Conservation (phyloP, 768 basidiomycete genomes). For the Auriscalpium microsporum region DNA sequence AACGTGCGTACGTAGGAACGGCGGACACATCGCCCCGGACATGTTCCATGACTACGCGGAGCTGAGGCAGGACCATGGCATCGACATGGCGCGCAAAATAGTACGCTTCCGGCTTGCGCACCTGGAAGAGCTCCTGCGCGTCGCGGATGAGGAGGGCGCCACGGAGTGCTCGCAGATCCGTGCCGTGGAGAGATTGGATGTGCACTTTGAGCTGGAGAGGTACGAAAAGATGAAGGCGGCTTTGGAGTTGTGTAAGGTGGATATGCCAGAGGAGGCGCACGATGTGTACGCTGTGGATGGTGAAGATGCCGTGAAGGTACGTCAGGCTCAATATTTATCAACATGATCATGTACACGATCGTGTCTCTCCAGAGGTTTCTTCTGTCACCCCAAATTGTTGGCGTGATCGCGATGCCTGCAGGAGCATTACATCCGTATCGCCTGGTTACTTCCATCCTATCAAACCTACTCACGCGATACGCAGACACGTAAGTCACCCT, state of each 20-base stretch:
- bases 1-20: conserved; percentile 38
- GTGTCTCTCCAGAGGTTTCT: conserved; percentile 34
- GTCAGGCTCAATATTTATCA: conserved; percentile 3
- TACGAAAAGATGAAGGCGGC: conserved; percentile 37
- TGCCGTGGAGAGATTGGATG: conserved; percentile 50
- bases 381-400: conserved; percentile 36
- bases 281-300: conserved; percentile 23
- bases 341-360: too few relatives aligned
- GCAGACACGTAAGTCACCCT: conserved; percentile 33
- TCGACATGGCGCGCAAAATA: conserved; percentile 38
- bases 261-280: conserved; percentile 42
- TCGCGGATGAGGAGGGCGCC: conserved; percentile 45
- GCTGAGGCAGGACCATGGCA: conserved; percentile 40
- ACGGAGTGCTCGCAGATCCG: conserved; percentile 48
- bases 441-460: conserved; percentile 51
- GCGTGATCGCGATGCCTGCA: conserved; percentile 44
- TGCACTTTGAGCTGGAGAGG: conserved; percentile 34
- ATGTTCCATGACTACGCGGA: conserved; percentile 49
- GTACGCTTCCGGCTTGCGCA: conserved; percentile 60
- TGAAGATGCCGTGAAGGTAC: conserved; percentile 27
- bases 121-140: conserved; percentile 35
- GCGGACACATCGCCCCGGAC: conserved; percentile 57
- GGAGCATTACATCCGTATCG: conserved; percentile 68
- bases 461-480: conserved; percentile 42
- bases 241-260: conserved; percentile 36